phyloP scores from a whole-genome alignment of 805 yeast genomes.

The Lachancea kluyveri region DNA sequence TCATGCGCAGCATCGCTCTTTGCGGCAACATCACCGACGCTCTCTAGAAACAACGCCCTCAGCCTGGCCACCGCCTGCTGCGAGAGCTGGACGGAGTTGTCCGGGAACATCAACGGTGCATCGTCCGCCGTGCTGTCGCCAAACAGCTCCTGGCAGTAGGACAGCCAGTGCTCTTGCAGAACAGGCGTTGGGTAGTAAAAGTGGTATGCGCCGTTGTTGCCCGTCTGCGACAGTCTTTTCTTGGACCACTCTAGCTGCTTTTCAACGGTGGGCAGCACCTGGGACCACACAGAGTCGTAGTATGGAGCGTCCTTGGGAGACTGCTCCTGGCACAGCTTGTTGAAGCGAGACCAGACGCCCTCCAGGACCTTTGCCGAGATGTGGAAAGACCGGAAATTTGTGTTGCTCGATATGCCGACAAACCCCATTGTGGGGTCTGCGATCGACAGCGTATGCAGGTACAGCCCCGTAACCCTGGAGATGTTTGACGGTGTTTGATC shows the following conservation, averaged over 20 bases:
- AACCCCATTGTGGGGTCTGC: slow-evolving; percentile 42
- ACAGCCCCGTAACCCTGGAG: slow-evolving; percentile 35
- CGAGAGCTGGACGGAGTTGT: slow-evolving; percentile 9
- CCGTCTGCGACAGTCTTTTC: slow-evolving; percentile 11
- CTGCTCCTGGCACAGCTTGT: slow-evolving; percentile 7
- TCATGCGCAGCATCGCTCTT: too few species aligned
- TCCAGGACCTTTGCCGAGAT: slow-evolving; percentile 15
- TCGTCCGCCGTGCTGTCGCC: slow-evolving; percentile 3
- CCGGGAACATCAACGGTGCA: slow-evolving; percentile 9
- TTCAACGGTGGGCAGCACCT: slow-evolving; percentile 15
- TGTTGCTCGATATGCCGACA: slow-evolving; percentile 32
- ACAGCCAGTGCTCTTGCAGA: slow-evolving; percentile 13
- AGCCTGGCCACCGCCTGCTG: slow-evolving; percentile 11
- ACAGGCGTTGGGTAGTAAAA: slow-evolving; percentile 14
- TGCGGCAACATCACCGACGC: too few species aligned
- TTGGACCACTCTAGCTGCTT: slow-evolving; percentile 16
- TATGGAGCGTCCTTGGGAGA: slow-evolving; percentile 13
- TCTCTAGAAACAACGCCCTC: slow-evolving; percentile 6
- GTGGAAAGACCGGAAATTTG: slow-evolving; percentile 17
- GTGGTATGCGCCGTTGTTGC: slow-evolving; percentile 16
- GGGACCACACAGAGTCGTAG: slow-evolving; percentile 16
- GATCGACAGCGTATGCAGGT: slow-evolving; percentile 41
- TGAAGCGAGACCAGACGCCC: slow-evolving; percentile 14
- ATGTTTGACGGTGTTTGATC: slow-evolving; percentile 14
- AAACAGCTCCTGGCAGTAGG: slow-evolving; percentile 10